A percentile compares a stretch with the other conserved stretches of the same genome.
phyloP scores from a whole-genome alignment of 176 grass and related monocot genomes.

The Alopecurus myosuroides region DNA sequence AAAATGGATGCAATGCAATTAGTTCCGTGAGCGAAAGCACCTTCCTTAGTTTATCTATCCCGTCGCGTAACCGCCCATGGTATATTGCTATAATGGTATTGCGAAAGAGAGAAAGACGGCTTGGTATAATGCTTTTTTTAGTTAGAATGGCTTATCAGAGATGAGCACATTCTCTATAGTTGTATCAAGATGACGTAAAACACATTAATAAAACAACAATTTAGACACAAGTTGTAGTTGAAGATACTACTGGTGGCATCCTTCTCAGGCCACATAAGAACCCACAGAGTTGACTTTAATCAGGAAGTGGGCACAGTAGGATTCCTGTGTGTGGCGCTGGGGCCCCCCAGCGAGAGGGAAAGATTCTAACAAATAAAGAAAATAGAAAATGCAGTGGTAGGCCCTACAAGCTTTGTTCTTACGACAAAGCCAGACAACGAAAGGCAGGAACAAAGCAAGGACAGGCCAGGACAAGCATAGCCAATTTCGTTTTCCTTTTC shows the following conservation, averaged over 20 bases:
- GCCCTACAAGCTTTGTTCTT: constrained; percentile 40
- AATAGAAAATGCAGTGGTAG: constrained; percentile 21
- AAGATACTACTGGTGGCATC: constrained; percentile 22
- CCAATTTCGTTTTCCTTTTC: constrained; percentile 35
- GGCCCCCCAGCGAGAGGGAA: constrained; percentile 48
- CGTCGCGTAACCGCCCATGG: not conserved
- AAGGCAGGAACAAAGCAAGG: constrained; percentile 27
- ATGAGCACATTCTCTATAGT: not conserved
- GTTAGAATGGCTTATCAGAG: not conserved
- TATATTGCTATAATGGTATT: not conserved
- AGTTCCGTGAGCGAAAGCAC: not conserved
- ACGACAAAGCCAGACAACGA: constrained; percentile 37
- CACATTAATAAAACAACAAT: not conserved
- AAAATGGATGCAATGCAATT: not conserved
- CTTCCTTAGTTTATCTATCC: not conserved
- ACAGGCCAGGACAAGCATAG: constrained; percentile 13
- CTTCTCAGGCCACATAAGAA: constrained; percentile 34
- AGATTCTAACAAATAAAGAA: constrained; percentile 64
- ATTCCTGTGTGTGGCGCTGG: constrained; percentile 48
- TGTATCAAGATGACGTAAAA: not conserved
- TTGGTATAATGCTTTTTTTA: not conserved
- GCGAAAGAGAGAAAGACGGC: not conserved
- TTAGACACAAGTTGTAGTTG: not conserved
- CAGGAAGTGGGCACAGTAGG: constrained; percentile 35
- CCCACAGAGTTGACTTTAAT: constrained; percentile 56